Base-by-base conservation (phyloP, 352 stramenopile genomes). In the Phytophthora megakarya region DNA sequence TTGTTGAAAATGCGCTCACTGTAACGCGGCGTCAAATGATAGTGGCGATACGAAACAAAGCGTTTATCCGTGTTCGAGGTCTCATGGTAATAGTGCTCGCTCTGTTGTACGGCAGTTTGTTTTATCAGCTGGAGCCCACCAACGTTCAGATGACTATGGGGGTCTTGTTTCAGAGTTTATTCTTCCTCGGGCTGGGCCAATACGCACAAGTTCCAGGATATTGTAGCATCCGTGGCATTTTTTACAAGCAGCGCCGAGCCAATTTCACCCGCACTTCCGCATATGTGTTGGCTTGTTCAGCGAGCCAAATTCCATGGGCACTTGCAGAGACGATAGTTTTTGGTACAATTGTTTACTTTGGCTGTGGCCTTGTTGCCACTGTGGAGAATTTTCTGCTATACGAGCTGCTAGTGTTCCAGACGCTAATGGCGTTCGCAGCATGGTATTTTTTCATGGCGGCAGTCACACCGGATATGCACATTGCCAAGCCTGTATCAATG, bases 271-370 rank as follows among this genome's bases (percentile, higher is more conserved):
- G 80, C 12, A 57, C 85, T 11, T 78, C 60, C 35, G 84, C 54
- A 30, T 92, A 67, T 23, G 66, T 85, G 10, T 67, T 81, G 15
- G 48, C 95, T 7, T 76, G 69, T 37, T 78, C 72, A 9, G 80
- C 92, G 44, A 46, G 78, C 5, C 74, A 81, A 23, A 57, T 96
- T 21, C 81, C 87, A 5, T 72, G 77, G 18, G 75, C 52, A 16
- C 58, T 84, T 37, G 47, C 73, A 25, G 84, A 93, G 64, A 76
- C 70, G 3, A 35, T 91, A 6, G 49, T 88, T 21, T 96, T 95
- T 71, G 84, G 84, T 11, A 80, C 75, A 7, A 54, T 96, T 30
- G 45, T 93, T 3, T 96, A 95, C n/a, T n/a, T 51, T 96, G 77
- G 71, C 73, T 95, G 68, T 40, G 88, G 86, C 25, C 75, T 81